phyloP scores from a whole-genome alignment of 129 eudicot species.

The Lactuca saligna region DNA sequence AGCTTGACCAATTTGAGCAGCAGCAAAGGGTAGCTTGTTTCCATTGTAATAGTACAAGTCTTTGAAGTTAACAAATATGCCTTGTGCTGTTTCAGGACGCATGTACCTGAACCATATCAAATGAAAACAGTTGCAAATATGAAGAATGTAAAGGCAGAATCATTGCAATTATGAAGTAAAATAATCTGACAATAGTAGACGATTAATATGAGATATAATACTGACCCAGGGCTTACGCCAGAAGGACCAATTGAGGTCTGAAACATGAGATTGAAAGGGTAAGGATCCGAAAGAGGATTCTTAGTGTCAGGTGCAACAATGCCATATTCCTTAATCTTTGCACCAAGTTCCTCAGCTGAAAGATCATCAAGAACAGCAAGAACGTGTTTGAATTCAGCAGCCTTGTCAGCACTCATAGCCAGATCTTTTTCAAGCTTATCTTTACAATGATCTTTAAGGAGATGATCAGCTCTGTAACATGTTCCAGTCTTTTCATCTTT shows the following conservation, averaged over 20 bases:
- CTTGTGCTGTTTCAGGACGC: conserved; percentile 92
- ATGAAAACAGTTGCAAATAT: neutral
- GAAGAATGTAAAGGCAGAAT: neutral
- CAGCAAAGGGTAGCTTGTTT: conserved; percentile 95
- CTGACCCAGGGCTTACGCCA: conserved; percentile 70
- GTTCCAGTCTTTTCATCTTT: conserved; percentile 63
- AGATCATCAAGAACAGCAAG: conserved; percentile 75
- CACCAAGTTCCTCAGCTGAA: conserved; percentile 66
- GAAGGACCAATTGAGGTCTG: conserved; percentile 78
- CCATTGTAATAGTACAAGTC: conserved; percentile 94
- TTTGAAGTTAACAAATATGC: conserved; percentile 81
- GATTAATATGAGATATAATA: conserved; percentile 3
- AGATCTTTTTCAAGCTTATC: conserved; percentile 62
- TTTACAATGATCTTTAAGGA: conserved; percentile 63
- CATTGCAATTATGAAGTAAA: neutral
- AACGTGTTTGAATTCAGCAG: conserved; percentile 61
- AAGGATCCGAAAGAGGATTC: conserved; percentile 62
- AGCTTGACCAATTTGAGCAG: conserved; percentile 97
- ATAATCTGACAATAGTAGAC: neutral
- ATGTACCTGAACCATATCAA: conserved; percentile 50
- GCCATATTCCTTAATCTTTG: conserved; percentile 72
- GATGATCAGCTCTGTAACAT: conserved; percentile 67
- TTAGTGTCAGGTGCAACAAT: conserved; percentile 70
- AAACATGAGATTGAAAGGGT: conserved; percentile 78
- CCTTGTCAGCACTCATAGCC: conserved; percentile 42